Conservation (phyloP, 345 rosid species). For the Hevea brasiliensis region DNA sequence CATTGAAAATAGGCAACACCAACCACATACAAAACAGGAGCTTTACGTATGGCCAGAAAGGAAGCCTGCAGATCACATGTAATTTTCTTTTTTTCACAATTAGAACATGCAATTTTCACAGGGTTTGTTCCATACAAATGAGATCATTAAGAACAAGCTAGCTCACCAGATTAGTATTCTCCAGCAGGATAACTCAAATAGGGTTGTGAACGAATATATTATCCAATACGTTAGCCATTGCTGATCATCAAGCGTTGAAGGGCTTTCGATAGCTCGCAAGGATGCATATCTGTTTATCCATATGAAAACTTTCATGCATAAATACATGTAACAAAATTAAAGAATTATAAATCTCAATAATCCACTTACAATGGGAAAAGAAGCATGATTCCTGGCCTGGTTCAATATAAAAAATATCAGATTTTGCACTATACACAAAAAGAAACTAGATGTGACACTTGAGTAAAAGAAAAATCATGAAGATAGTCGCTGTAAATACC, state of each 20-base stretch:
- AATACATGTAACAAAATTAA: not conserved
- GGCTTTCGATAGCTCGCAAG: slow-evolving; percentile 85
- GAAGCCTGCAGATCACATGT: slow-evolving; percentile 50
- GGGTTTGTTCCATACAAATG: no score
- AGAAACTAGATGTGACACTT: not conserved
- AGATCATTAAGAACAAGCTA: no score
- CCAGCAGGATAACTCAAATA: slow-evolving; percentile 72
- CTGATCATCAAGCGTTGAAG: slow-evolving; percentile 75
- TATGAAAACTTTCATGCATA: no score
- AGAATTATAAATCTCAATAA: not conserved
- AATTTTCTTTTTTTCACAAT: not conserved
- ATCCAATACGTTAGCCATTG: slow-evolving; percentile 99
- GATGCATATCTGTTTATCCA: slow-evolving; percentile 66
- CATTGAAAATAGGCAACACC: slow-evolving; percentile 82
- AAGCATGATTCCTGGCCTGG: slow-evolving; percentile 92
- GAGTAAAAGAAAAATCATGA: not conserved
- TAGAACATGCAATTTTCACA: no score
- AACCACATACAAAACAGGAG: slow-evolving; percentile 76
- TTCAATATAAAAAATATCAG: not conserved
- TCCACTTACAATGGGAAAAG: slow-evolving; percentile 80
- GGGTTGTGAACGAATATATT: slow-evolving; percentile 70
- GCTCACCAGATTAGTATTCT: slow-evolving; percentile 69
- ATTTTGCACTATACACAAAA: not conserved
- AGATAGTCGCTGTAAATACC: not conserved
- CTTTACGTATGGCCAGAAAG: slow-evolving; percentile 86